phyloP scores from a whole-genome alignment of 2,329 filamentous ascomycete genomes.

The Epicoccum sorghinum region DNA sequence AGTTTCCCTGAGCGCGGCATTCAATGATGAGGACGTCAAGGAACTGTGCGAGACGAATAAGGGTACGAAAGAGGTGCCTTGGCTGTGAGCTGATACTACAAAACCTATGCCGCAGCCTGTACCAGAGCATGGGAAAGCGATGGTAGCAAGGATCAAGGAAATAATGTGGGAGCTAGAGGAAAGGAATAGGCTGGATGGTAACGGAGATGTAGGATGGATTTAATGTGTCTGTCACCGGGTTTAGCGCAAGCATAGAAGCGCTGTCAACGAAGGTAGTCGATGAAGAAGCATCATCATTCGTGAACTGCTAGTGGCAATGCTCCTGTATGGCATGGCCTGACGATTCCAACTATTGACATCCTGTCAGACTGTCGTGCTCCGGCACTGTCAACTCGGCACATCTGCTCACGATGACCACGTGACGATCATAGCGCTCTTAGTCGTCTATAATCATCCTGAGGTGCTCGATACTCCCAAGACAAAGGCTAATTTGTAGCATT shows the following conservation, averaged over 20 bases:
- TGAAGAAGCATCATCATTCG: too few species aligned
- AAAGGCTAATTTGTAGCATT: too few species aligned
- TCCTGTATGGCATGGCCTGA: too few species aligned
- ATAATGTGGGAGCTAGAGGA: background rate
- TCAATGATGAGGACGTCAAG: constrained; percentile 4
- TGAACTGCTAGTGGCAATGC: too few species aligned
- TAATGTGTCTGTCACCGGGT: background rate
- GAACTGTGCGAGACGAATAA: background rate
- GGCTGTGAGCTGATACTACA: constrained; percentile 10
- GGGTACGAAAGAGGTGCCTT: constrained; percentile 8
- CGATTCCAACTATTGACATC: too few species aligned
- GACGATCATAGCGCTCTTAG: too few species aligned
- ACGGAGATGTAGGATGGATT: constrained; percentile 4
- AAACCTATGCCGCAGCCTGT: constrained; percentile 11
- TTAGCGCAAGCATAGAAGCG: too few species aligned
- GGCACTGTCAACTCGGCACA: too few species aligned
- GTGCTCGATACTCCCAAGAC: too few species aligned
- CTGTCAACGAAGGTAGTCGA: background rate
- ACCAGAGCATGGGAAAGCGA: constrained; percentile 17
- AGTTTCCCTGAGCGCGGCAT: constrained; percentile 10
- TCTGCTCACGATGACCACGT: too few species aligned
- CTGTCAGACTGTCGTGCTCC: too few species aligned
- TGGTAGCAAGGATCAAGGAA: constrained; percentile 12
- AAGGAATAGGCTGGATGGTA: constrained; percentile 1
- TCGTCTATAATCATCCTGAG: too few species aligned